Evolutionary conservation across 345 rosid genomes (phyloP).

Genomic region (Citrus inodora): DNA sequence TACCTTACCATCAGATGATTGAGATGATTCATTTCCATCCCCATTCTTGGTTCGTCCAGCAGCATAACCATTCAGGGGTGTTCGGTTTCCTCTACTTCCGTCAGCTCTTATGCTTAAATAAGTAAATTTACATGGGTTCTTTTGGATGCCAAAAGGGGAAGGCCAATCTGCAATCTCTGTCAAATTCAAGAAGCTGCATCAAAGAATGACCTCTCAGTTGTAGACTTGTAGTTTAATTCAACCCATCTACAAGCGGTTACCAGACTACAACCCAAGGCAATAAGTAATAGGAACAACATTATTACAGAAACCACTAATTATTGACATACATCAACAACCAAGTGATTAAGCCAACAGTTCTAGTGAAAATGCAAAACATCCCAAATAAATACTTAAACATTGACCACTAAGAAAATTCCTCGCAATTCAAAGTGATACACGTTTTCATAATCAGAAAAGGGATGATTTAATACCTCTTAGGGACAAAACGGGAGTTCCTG

Average conservation of each 20-base stretch:
- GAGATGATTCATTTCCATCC: constrained; percentile 12
- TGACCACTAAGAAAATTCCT: not conserved
- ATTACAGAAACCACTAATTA: not conserved
- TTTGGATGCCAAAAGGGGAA: constrained; percentile 12
- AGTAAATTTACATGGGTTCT: constrained; percentile 6
- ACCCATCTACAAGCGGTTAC: not conserved
- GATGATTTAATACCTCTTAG: constrained; percentile 32
- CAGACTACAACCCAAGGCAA: too few species aligned
- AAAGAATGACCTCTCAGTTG: constrained; percentile 41
- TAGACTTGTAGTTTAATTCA: constrained; percentile 24
- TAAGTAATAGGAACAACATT: not conserved
- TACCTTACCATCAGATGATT: constrained; percentile 11
- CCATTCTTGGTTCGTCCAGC: constrained; percentile 14
- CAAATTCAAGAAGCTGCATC: constrained; percentile 73
- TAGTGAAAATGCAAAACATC: not conserved
- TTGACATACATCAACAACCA: not conserved
- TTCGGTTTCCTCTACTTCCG: constrained; percentile 26
- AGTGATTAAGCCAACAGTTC: not conserved
- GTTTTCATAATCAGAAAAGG: not conserved
- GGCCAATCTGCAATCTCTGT: constrained; percentile 52
- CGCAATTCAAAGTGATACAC: not conserved
- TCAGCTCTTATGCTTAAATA: constrained; percentile 21
- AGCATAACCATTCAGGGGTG: constrained; percentile 21
- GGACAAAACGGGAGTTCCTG: constrained; percentile 14
- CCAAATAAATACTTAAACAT: not conserved